A percentile compares a stretch with the other conserved stretches of the same genome.
Evolutionary conservation across 345 rosid species (phyloP).

Genomic region (Zanthoxylum bungeanum): DNA sequence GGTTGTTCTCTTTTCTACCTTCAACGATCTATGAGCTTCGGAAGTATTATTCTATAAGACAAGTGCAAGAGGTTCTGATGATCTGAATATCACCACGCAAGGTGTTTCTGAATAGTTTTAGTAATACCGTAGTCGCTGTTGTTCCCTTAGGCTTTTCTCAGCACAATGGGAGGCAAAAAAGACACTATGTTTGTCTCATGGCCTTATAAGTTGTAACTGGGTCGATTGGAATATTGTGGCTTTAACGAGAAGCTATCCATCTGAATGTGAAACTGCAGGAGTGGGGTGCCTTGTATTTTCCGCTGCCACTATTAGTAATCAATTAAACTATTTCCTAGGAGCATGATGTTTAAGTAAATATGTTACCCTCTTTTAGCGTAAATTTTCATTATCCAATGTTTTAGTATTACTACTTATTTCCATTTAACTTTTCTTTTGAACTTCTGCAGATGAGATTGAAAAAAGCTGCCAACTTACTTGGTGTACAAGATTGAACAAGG

Average conservation of each 20-base stretch:
- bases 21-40: background rate
- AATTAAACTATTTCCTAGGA: background rate
- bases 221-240: background rate
- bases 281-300: background rate
- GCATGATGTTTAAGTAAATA: constrained; percentile 6
- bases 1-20: background rate
- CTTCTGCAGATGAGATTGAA: constrained; percentile 25
- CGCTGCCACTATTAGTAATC: background rate
- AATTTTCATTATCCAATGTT: background rate
- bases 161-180: background rate
- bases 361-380: background rate
- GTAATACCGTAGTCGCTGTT: background rate
- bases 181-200: constrained; percentile 6
- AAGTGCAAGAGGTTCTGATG: background rate
- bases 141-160: constrained; percentile 5
- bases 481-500: background rate
- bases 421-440: constrained; percentile 14
- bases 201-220: background rate
- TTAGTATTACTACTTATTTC: constrained; percentile 5
- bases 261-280: constrained; percentile 7
- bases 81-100: background rate
- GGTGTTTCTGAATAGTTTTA: background rate
- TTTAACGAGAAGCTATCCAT: background rate
- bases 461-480: background rate
- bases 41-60: background rate